A percentile compares a stretch with the other conserved stretches of the same genome.
phyloP scores from a whole-genome alignment of 352 stramenopile genomes.

The Phytophthora aleatoria region DNA sequence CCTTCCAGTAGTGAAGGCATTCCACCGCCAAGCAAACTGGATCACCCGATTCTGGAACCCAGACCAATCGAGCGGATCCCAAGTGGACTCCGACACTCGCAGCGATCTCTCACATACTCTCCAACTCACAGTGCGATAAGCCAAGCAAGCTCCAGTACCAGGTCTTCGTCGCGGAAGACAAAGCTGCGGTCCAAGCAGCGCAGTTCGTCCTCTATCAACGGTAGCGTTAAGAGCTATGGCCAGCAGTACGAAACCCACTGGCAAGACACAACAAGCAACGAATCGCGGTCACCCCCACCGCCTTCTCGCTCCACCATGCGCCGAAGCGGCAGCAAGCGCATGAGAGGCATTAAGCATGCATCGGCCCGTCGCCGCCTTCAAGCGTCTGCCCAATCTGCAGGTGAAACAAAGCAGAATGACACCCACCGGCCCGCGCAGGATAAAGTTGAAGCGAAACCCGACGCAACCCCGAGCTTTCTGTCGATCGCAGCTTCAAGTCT shows the following conservation, averaged over 20 bases:
- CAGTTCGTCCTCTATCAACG: conserved; percentile 20
- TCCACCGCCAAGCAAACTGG: conserved; percentile 12
- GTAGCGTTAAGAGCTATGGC: conserved; percentile 8
- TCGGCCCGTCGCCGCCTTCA: conserved; percentile 3
- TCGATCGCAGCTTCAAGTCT: conserved; percentile 26
- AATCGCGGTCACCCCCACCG: conserved; percentile 25
- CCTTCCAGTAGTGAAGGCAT: conserved; percentile 31
- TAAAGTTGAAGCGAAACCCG: conserved; percentile 14
- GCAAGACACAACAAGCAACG: conserved; percentile 32
- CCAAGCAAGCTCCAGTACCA: conserved; percentile 24
- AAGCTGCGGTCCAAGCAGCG: conserved; percentile 20
- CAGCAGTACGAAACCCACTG: conserved; percentile 13
- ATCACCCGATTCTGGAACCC: neutral
- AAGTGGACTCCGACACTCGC: conserved; percentile 19
- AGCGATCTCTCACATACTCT: conserved; percentile 22
- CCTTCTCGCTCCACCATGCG: conserved; percentile 13
- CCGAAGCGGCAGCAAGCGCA: conserved; percentile 13
- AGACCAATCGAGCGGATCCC: conserved; percentile 23
- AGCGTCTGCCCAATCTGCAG: conserved; percentile 9
- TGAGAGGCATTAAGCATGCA: conserved; percentile 15
- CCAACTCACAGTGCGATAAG: conserved; percentile 29
- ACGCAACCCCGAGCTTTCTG: conserved; percentile 9
- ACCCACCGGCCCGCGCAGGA: neutral
- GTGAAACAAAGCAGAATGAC: conserved; percentile 9
- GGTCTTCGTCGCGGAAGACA: conserved; percentile 15